Conservation (phyloP, 2,329 filamentous ascomycete genomes). For the Aspergillus niger region DNA sequence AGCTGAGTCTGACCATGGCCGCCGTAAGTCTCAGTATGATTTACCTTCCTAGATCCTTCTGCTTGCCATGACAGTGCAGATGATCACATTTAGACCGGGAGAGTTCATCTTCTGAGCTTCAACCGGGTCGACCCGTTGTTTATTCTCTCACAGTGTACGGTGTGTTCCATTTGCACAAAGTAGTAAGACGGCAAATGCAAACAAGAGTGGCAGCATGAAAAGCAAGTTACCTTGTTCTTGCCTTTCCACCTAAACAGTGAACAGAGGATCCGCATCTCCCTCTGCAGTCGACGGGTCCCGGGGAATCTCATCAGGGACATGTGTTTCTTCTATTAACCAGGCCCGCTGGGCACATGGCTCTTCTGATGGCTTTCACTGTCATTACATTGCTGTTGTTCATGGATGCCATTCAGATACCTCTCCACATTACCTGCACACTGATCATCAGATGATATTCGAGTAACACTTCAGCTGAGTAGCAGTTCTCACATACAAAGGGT, state of each 20-base stretch:
- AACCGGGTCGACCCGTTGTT: background rate
- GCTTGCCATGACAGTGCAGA: background rate
- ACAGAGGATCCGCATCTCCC: background rate
- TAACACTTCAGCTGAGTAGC: background rate
- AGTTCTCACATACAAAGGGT: too few species aligned
- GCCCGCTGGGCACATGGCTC: background rate
- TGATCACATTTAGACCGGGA: background rate
- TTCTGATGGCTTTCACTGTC: too few species aligned
- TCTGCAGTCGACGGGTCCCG: background rate
- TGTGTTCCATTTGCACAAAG: background rate
- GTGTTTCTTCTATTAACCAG: background rate
- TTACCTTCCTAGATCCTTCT: background rate
- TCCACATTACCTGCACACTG: background rate
- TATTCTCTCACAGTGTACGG: background rate
- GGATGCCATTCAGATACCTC: background rate
- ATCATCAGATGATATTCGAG: background rate
- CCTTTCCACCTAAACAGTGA: background rate
- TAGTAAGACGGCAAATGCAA: background rate
- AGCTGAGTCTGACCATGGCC: background rate
- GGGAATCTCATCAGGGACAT: background rate
- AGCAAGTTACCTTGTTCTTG: background rate
- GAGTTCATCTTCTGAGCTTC: background rate
- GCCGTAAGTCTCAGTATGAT: background rate
- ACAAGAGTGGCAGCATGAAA: background rate
- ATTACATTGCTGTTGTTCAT: background rate